Evolutionary conservation across 2,329 filamentous ascomycete species (phyloP), one percentile per base, ranked within the genome.

Genomic region (Trichoderma lentiforme): DNA sequence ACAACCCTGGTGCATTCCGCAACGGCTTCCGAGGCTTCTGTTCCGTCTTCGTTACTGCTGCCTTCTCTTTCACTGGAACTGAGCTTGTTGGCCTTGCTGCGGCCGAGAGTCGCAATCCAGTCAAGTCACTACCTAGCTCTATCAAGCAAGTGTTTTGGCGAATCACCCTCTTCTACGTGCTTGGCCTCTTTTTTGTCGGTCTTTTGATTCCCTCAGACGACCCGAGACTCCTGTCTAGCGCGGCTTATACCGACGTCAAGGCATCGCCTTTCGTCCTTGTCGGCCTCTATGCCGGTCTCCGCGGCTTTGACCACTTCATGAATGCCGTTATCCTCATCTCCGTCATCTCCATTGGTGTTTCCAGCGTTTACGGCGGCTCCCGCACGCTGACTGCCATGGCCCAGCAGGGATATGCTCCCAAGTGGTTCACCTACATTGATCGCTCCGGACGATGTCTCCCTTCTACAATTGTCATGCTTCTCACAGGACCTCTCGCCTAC

Each of bases 121-220:
- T 89, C 74, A 90, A 92, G 79, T 88, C 90, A 0, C 86, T 97
- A 0, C 93, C 93, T 0, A 91, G 89, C 26, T 93, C 93, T 2
- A 89, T 94, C 77, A 95, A 94, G 83, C 93, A 95, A 81, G 92
- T 86, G 36, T 86, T 86, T 75, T 86, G 84, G 84, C 83, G 85
- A 78, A 85, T 86, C 74, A 84, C 83, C n/a, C 78, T 86, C 74
- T 86, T 86, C 76, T 87, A 86, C 74, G 78, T 86, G 51, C 74
- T 87, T 0, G 84, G 84, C 53, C 82, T 86, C n/a, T 84, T 84
- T 71, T 84, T 86, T 56, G 81, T 86, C 64, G 84, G 85, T 9
- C 79, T 87, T 15, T 80, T 86, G 4, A 79, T 86, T 73, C 80
- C 81, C 69, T 82, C 82, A 39, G 78, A 82, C 26, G 85, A 87